phyloP scores from a whole-genome alignment of 2,329 filamentous ascomycete genomes.

The Aspergillus fijiensis region DNA sequence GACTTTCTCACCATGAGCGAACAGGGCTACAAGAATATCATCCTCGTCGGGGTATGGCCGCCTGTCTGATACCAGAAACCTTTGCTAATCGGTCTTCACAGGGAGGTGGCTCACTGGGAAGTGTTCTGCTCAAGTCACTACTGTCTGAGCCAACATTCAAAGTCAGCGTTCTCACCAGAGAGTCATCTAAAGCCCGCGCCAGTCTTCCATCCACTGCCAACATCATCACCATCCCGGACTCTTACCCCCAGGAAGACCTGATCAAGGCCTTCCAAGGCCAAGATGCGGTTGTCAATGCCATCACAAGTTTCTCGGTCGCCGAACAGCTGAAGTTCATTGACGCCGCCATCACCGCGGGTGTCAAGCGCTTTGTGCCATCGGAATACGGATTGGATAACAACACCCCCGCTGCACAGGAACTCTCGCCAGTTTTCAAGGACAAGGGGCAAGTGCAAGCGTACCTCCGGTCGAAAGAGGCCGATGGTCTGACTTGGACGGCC shows the following conservation, averaged over 20 bases:
- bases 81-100: not conserved
- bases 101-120: slow-evolving; percentile 7
- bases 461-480: slow-evolving; percentile 12
- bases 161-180: slow-evolving; percentile 1
- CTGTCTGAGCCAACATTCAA: slow-evolving; percentile 6
- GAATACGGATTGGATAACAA: slow-evolving; percentile 19
- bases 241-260: slow-evolving; percentile 1
- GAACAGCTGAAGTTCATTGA: slow-evolving; percentile 18
- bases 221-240: slow-evolving; percentile 2
- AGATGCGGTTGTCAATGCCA: slow-evolving; percentile 17
- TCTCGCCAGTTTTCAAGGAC: slow-evolving; percentile 11
- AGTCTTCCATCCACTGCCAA: not conserved
- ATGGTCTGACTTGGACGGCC: slow-evolving; percentile 18
- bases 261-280: slow-evolving; percentile 17
- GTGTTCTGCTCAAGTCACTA: slow-evolving; percentile 3
- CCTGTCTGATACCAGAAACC: too few relatives aligned
- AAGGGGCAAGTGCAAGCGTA: slow-evolving; percentile 15
- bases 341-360: slow-evolving; percentile 11
- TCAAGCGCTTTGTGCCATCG: slow-evolving; percentile 14
- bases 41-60: slow-evolving; percentile 6
- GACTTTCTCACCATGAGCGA: not conserved
- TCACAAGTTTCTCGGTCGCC: slow-evolving; percentile 14
- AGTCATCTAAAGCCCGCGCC: slow-evolving; percentile 3
- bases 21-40: slow-evolving; percentile 6
- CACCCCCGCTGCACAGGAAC: slow-evolving; percentile 1